Base-by-base conservation (phyloP, 352 stramenopile species). In the Detonula confervacea region DNA sequence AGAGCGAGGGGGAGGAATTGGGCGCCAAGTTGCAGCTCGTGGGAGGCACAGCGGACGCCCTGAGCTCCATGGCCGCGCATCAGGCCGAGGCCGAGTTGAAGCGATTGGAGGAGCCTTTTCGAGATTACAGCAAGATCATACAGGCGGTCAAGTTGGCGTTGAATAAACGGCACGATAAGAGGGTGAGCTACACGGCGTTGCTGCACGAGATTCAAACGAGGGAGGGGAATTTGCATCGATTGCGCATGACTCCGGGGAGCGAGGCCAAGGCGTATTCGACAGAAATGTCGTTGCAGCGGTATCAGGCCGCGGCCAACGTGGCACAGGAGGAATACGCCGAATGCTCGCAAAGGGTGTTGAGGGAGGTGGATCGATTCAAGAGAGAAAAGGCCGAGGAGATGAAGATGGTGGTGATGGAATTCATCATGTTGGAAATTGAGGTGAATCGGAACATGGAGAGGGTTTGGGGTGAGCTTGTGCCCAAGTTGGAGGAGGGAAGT, bases 361-460 rank as follows among this genome's bases (percentile, higher is more conserved):
- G 95, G n/a, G 96, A 98, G 83, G 96, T 98, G n/a, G 96, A 98
- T 85, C 91, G 96, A 9, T 99, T 99, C 87, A 98, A 98, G 76
- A 88, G 94, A 2, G 95, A 98, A 66, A 98, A 98, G 56, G 87
- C 97, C 0, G 92, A 94, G 5, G 96, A 99, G 71, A 98, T 99
- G 77, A 97, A 97, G 73, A 91, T 92, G 49, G 98, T 97, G 62
- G 95, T 99, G 14, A 87, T 98, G 70, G 95, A 98, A 49, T 99
- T 98, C 88, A 98, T 98, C 77, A 91, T 97, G 62, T 93, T 98
- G 81, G 96, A 99, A 82, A 97, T 98, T 70, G 94, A 97, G 68
- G 98, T 98, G 90, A 98, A 97, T 86, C 96, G 97, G 71, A 79
- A 67, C 33, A 93, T 95, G 89, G 89, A 94, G 65, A 65, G 89